A percentile compares a stretch with the other conserved stretches of the same genome.
These are phyloP conservation scores for Calvatia gigantea DNA, from an alignment of 768 basidiomycete species.

Conservation along the genomic window DNA sequence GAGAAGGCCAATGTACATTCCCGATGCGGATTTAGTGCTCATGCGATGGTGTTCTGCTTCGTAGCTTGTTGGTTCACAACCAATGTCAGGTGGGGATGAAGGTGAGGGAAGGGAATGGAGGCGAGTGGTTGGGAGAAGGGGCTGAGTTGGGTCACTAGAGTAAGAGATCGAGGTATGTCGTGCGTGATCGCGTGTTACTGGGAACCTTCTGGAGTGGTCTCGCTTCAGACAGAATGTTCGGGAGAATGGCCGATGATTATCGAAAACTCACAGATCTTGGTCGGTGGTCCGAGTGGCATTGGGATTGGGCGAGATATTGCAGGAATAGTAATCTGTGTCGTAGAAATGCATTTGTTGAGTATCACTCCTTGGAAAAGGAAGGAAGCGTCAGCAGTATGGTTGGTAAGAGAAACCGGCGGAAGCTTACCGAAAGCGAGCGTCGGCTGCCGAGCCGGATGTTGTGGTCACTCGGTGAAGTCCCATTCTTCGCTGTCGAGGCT, in stretches of 20 bases:
- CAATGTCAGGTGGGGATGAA: background rate
- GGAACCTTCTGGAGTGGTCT: background rate
- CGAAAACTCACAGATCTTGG: background rate
- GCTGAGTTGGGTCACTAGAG: background rate
- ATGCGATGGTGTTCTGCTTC: background rate
- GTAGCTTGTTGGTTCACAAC: background rate
- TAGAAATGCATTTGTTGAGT: background rate
- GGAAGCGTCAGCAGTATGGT: too few species aligned
- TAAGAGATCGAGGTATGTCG: background rate
- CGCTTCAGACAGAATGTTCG: background rate
- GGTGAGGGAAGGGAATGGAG: background rate
- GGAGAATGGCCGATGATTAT: background rate
- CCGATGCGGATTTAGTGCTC: background rate
- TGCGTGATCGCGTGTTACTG: background rate
- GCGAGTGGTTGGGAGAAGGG: background rate
- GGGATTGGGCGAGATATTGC: background rate
- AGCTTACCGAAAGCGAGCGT: conserved; percentile 1
- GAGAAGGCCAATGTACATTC: conserved; percentile 2
- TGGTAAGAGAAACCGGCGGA: too few species aligned
- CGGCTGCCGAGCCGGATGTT: background rate
- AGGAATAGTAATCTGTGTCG: background rate
- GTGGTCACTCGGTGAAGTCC: background rate
- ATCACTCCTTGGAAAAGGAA: background rate
- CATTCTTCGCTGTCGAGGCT: background rate
- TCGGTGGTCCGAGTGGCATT: background rate